Base-by-base conservation (phyloP, 2,329 filamentous ascomycete species). In the Aureobasidium subglaciale region DNA sequence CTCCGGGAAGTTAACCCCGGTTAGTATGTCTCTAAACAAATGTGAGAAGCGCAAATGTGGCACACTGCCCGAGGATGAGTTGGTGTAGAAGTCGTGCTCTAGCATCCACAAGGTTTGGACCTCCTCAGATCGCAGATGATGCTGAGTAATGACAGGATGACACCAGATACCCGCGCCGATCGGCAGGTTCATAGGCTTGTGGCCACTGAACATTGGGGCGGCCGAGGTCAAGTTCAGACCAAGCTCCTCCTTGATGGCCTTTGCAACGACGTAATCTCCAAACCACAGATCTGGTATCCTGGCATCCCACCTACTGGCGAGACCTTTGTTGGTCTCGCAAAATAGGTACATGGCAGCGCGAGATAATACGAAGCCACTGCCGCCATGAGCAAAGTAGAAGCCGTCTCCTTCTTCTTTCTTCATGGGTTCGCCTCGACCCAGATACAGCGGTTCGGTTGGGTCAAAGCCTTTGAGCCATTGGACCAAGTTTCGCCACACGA, bases 401-500 rank as follows among this genome's bases (percentile, higher is more conserved):
- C 53, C 53, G 32, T 57, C 22, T 46, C 41, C 24, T 22, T 40
- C 9, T 42, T 61, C 60, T 53, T 53, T 53, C 11, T 56, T 52
- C 50, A 56, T 56, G 59, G 60, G 29, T 32, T 56, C 35, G 34
- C 52, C 46, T 45, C 46, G 27, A 2, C 75, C 75, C 59, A 77
- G 71, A 62, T 78, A 78, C 1, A 73, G 58, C n/a, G 70, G 68
- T 5, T 59, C 59, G 9, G 66, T 62, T 5, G 74, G 70, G 52
- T 77, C 70, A 57, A 76, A 73, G n/a, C 69, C 74, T 27, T 70
- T 68, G 15, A 78, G 67, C 54, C 77, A 71, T 11, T 73, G 73
- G 56, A 77, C 75, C 25, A 70, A 40, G 35, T 67, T 70, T 43
- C 68, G 63, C 68, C 69, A 73, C 8, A 70, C 62, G 11, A 72